Conservation (phyloP, 164 flowering plant genomes). For the Stephania japonica region DNA sequence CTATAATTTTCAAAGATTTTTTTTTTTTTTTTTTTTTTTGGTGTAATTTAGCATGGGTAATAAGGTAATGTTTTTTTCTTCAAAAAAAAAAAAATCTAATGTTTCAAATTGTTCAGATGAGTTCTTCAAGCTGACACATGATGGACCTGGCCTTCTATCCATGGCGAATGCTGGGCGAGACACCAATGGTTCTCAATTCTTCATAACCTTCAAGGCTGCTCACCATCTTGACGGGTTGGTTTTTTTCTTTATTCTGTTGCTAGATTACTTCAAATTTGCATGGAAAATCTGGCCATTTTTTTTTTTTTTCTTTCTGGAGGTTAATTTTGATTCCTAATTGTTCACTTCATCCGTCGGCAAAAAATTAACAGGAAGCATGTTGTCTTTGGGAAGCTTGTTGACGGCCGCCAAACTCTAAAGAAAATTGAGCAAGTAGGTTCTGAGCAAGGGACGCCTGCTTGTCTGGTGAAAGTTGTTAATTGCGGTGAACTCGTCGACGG, state of each 20-base stretch:
- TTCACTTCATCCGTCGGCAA: neutral
- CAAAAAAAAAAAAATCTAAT: too few relatives aligned
- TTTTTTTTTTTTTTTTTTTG: neutral
- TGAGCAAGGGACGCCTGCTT: conserved; percentile 65
- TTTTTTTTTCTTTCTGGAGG: neutral
- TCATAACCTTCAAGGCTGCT: conserved; percentile 64
- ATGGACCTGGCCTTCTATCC: conserved; percentile 74
- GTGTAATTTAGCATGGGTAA: conserved; percentile 1
- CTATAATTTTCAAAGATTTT: too few relatives aligned
- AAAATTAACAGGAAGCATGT: conserved; percentile 56
- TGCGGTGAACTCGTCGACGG: conserved; percentile 71
- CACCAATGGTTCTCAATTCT: conserved; percentile 74
- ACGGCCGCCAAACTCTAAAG: conserved; percentile 63
- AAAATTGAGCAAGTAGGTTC: conserved; percentile 70
- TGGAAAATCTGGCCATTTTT: neutral
- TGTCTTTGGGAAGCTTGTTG: conserved; percentile 87
- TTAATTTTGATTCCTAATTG: neutral
- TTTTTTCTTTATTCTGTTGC: neutral
- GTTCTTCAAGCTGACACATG: conserved; percentile 63
- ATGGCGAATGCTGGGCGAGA: conserved; percentile 84
- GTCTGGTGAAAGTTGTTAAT: conserved; percentile 68
- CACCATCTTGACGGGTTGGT: conserved; percentile 84
- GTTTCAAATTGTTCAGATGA: conserved; percentile 52
- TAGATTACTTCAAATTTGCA: neutral
- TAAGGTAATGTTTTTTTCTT: neutral